A percentile compares a stretch with the other conserved stretches of the same genome.
Evolutionary conservation across 108 stramenopile species (phyloP).

Genomic region (Skeletonema tropicum): DNA sequence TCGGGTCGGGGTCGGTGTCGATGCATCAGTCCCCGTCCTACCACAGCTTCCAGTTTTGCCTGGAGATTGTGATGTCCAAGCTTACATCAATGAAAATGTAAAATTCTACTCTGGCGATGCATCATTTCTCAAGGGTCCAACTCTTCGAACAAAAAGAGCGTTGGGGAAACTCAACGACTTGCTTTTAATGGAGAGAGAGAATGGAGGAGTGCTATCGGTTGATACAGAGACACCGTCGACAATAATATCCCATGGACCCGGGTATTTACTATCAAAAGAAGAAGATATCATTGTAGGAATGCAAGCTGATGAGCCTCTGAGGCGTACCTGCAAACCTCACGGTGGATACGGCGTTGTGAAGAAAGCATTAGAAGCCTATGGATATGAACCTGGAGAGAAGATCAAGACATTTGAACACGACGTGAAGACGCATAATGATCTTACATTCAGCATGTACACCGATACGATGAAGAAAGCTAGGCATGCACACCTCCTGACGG

Average conservation of each 20-base stretch:
- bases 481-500: slow-evolving; percentile 70
- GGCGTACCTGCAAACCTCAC: slow-evolving; percentile 67
- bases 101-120: slow-evolving; percentile 60
- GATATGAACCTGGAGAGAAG: slow-evolving; percentile 53
- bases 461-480: slow-evolving; percentile 63
- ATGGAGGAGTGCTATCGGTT: slow-evolving; percentile 60
- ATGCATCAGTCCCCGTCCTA: slow-evolving; percentile 2
- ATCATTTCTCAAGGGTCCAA: slow-evolving; percentile 56
- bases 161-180: slow-evolving; percentile 52
- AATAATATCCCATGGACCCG: slow-evolving; percentile 65
- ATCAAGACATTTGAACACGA: slow-evolving; percentile 38
- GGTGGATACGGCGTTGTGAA: slow-evolving; percentile 63
- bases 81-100: slow-evolving; percentile 44
- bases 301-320: slow-evolving; percentile 68
- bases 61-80: slow-evolving; percentile 70
- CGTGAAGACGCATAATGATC: slow-evolving; percentile 71
- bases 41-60: slow-evolving; percentile 43
- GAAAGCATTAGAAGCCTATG: slow-evolving; percentile 61
- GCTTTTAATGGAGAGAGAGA: slow-evolving; percentile 55
- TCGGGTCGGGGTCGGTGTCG: background rate
- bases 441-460: slow-evolving; percentile 71
- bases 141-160: slow-evolving; percentile 54
- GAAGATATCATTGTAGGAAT: slow-evolving; percentile 70
- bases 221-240: slow-evolving; percentile 61
- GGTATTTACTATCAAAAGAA: slow-evolving; percentile 62